Evolutionary conservation across 2,329 filamentous ascomycete species (phyloP).

Genomic region (Penicillium sp.): DNA sequence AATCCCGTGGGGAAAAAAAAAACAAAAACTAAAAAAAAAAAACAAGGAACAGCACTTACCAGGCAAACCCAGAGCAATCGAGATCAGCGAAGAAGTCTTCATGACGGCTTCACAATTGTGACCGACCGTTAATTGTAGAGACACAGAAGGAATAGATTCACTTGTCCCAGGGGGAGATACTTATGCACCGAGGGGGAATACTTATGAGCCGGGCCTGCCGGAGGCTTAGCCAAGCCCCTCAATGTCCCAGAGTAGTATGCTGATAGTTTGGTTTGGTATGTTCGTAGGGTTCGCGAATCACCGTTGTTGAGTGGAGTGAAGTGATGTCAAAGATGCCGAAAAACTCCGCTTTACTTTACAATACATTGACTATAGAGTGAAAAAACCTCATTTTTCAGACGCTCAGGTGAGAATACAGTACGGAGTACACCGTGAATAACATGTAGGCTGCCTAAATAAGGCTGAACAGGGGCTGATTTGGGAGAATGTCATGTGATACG

Average conservation of each 20-base stretch:
- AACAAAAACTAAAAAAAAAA: not conserved
- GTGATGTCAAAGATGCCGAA: constrained; percentile 14
- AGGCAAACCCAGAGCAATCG: constrained; percentile 17
- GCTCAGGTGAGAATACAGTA: not conserved
- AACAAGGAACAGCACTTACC: constrained; percentile 11
- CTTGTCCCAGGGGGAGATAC: constrained; percentile 10
- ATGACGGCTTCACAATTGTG: constrained; percentile 8
- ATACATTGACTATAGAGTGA: not conserved
- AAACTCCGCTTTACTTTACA: not conserved
- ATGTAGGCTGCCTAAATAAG: not conserved
- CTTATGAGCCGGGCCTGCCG: constrained; percentile 23
- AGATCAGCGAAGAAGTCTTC: constrained; percentile 17
- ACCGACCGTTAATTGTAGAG: not conserved
- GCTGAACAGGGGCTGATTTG: not conserved
- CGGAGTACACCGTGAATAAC: too few relatives aligned
- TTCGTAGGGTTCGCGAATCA: constrained; percentile 4
- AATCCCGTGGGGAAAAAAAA: not conserved
- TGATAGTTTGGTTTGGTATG: not conserved
- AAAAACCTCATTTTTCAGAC: not conserved
- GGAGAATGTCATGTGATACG: not conserved
- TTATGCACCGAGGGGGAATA: constrained; percentile 19
- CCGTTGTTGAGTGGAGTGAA: constrained; percentile 7
- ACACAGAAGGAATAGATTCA: not conserved
- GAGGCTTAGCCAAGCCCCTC: constrained; percentile 18
- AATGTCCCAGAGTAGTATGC: not conserved